Evolutionary conservation across 2,329 filamentous ascomycete species (phyloP), one percentile per base, ranked within the genome.

Genomic region (Stenocarpella maydis): DNA sequence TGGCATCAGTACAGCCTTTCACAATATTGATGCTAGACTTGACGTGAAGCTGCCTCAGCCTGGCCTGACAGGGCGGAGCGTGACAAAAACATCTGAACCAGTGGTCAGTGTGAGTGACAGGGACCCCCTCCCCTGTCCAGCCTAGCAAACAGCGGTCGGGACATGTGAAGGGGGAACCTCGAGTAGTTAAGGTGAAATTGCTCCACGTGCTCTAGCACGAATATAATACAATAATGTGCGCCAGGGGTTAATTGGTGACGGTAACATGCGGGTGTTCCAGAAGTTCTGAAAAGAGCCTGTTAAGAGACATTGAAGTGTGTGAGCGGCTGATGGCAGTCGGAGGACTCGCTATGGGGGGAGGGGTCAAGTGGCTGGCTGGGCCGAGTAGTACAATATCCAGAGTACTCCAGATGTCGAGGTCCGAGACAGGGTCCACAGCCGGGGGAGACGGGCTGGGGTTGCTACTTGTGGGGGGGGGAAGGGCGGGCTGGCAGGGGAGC

Each of bases 31-130:
- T n/a, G 39, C 39, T 60, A 39, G 39, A n/a, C 10, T 14, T 15
- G 14, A n/a, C 24, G 39, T 60, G 17, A 61, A 47, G 55, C 55
- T 37, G 58, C 58, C 58, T 61, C 58, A 41, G 58, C 28, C 41
- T 49, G 58, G n/a, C 26, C 58, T 43, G 58, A 63, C 28, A 37
- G 43, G 28, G 24, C 43, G 58, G 41, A 49, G 28, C 41, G 43
- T 63, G 58, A 63, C 9, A 47, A 37, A n/a, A n/a, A n/a, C n/a
- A n/a, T n/a, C n/a, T n/a, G n/a, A 15, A 47, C 3, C 58, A 63
- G 28, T 12, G 52, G n/a, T 10, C 31, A 21, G 52, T 28, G 52
- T 54, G 37, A 54, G n/a, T 12, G 37, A 37, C 43, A n/a, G 43
- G 58, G 58, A 6, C 28, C 58, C 37, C 43, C 41, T 63, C 58